Evolutionary conservation across 108 stramenopile species (phyloP).

Genomic region (Conticribra guillardii): DNA sequence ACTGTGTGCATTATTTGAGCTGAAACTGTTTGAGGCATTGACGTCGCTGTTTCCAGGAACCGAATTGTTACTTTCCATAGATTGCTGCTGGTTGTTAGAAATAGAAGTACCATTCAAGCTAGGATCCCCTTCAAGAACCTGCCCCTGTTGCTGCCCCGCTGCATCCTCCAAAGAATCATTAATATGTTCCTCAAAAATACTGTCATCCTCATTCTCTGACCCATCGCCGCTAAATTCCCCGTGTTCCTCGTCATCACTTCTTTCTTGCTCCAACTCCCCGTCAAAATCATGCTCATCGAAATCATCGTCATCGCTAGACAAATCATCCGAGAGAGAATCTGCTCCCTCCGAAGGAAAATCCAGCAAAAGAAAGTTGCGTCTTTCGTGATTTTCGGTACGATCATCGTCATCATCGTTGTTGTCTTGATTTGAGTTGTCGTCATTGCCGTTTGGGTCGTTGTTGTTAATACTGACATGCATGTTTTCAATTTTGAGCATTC

Average conservation of each 20-base stretch:
- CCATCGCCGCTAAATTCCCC: slow-evolving; percentile 10
- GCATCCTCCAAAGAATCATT: no score
- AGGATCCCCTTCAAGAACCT: no score
- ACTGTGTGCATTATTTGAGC: slow-evolving; percentile 1
- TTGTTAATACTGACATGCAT: not conserved
- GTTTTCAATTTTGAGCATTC: not conserved
- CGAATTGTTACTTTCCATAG: not conserved
- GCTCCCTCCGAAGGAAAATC: slow-evolving; percentile 28
- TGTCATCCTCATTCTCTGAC: not conserved
- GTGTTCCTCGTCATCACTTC: slow-evolving; percentile 5
- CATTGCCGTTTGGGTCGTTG: not conserved
- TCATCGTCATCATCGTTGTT: not conserved
- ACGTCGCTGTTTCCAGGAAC: not conserved
- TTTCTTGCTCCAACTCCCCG: slow-evolving; percentile 12
- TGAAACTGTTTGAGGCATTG: slow-evolving; percentile 49
- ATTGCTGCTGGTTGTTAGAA: no score
- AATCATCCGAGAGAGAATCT: slow-evolving; percentile 23
- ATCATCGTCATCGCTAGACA: slow-evolving; percentile 12
- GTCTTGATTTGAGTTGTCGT: slow-evolving; percentile 12
- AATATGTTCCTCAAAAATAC: not conserved
- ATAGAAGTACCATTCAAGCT: no score
- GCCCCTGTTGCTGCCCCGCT: no score
- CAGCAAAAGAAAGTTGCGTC: slow-evolving; percentile 22
- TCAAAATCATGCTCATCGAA: slow-evolving; percentile 12
- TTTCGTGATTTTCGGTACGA: slow-evolving; percentile 23